Base-by-base conservation (phyloP, 2,329 filamentous ascomycete genomes). In the Phoma sp. region DNA sequence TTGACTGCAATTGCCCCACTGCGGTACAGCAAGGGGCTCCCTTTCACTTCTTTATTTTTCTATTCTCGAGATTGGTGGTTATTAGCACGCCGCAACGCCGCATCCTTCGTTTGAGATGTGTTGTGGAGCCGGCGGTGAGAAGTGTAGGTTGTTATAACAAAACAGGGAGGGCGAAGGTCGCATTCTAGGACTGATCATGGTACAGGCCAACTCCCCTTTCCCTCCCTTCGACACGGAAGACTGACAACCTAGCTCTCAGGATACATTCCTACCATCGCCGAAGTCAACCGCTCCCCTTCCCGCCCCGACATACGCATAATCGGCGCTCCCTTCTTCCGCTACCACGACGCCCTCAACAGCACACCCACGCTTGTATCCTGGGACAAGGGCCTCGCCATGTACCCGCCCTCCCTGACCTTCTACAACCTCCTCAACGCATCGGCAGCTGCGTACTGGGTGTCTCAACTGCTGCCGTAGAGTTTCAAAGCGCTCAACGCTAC, bases 401-500 rank as follows among this genome's bases (percentile, higher is more conserved):
- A 41, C 19, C 64, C 65, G 3, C 65, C 68, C 0, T 32, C 44
- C 0, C 22, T 55, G 13, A 55, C 60, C 3, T 68, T 73, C 36
- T 70, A 68, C 55, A 69, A 69, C 49, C 54, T 64, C 2, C 60
- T 69, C n/a, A 10, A 56, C 9, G 12, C 55, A 1, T 12, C n/a
- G 10, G 21, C 54, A 2, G 50, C 50, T 4, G 25, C 51, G 10
- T 51, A 56, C 38, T 65, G 58, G 54, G 21, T 54, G 5, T 24
- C 39, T 6, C 51, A 60, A 38, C 58, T 71, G 17, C 19, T 41
- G 6, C 60, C 57, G 36, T 63, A 62, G 10, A 61, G 55, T 25
- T 70, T 64, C 44, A 55, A 43, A 2, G 67, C 65, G 6, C 48
- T 67, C 17, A 61, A 61, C n/a, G 66, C 64, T 2, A 65, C 55